These are phyloP conservation scores for Polychytrium aggregatum DNA, from an alignment of 192 early-diverging fungal species.

Conservation along the genomic window DNA sequence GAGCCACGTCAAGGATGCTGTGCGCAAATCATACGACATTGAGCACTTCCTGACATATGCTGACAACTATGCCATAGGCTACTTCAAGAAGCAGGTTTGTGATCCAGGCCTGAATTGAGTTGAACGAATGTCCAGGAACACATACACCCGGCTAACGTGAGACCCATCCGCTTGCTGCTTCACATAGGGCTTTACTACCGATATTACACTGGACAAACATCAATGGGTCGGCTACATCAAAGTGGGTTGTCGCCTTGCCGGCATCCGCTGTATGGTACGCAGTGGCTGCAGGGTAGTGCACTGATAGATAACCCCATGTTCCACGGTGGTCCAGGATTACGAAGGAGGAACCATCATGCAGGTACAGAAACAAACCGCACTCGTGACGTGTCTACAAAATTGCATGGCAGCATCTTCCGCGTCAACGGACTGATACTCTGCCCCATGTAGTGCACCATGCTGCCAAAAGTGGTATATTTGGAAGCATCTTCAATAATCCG, in stretches of 20 bases:
- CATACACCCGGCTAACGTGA: not conserved
- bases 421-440: not conserved
- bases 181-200: slow-evolving; percentile 82
- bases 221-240: slow-evolving; percentile 99
- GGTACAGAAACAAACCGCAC: slow-evolving; percentile 13
- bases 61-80: slow-evolving; percentile 97
- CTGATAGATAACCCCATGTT: too few relatives aligned
- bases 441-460: slow-evolving; percentile 65
- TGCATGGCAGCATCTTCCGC: not conserved
- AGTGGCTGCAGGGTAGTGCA: too few relatives aligned
- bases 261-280: too few relatives aligned
- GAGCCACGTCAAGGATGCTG: slow-evolving; percentile 93
- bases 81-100: slow-evolving; percentile 84
- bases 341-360: slow-evolving; percentile 97
- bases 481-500: slow-evolving; percentile 57
- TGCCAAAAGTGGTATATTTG: slow-evolving; percentile 81
- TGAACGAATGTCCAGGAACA: not conserved
- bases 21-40: slow-evolving; percentile 57
- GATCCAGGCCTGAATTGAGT: not conserved
- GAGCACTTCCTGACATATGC: slow-evolving; percentile 94
- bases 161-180: too few relatives aligned
- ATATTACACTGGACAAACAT: slow-evolving; percentile 84
- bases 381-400: slow-evolving; percentile 1
- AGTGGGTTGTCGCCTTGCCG: too few relatives aligned
- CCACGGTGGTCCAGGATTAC: too few relatives aligned